Evolutionary conservation across 176 grass and related monocot genomes (phyloP).

Genomic region (Oryza punctata): DNA sequence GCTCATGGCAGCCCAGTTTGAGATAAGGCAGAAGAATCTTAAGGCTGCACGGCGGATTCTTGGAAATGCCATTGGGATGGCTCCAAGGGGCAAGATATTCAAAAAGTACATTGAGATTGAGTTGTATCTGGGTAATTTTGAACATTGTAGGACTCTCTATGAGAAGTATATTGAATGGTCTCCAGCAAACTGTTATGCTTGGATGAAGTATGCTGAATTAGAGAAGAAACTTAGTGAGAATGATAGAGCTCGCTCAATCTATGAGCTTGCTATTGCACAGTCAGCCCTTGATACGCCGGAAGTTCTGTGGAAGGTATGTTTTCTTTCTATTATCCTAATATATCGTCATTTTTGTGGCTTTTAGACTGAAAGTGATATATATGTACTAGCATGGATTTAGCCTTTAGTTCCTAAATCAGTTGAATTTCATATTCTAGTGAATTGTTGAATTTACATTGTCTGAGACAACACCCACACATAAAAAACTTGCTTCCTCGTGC

Average conservation of each 20-base stretch:
- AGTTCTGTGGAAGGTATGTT: conserved; percentile 73
- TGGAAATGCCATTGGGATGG: conserved; percentile 84
- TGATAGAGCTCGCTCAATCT: conserved; percentile 75
- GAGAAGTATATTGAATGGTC: conserved; percentile 86
- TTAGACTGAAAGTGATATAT: background rate
- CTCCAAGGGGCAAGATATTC: conserved; percentile 89
- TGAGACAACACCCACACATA: background rate
- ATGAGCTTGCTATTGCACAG: conserved; percentile 83
- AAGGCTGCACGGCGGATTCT: conserved; percentile 60
- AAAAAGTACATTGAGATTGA: conserved; percentile 95
- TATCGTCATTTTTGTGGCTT: conserved; percentile 19
- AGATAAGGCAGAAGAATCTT: conserved; percentile 67
- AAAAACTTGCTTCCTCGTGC: background rate
- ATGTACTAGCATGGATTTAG: background rate
- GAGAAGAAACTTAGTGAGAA: conserved; percentile 83
- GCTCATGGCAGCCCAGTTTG: conserved; percentile 83
- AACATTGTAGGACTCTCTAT: conserved; percentile 71
- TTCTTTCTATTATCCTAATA: background rate
- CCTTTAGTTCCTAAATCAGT: background rate
- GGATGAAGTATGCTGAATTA: conserved; percentile 86
- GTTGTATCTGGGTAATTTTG: conserved; percentile 73
- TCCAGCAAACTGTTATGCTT: conserved; percentile 81
- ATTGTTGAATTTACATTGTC: background rate
- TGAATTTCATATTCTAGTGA: background rate
- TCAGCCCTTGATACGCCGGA: conserved; percentile 85